A percentile compares a stretch with the other conserved stretches of the same genome.
These are phyloP conservation scores for Fraxinus sp. DNA, from an alignment of 305 asterid genomes.

Conservation along the genomic window DNA sequence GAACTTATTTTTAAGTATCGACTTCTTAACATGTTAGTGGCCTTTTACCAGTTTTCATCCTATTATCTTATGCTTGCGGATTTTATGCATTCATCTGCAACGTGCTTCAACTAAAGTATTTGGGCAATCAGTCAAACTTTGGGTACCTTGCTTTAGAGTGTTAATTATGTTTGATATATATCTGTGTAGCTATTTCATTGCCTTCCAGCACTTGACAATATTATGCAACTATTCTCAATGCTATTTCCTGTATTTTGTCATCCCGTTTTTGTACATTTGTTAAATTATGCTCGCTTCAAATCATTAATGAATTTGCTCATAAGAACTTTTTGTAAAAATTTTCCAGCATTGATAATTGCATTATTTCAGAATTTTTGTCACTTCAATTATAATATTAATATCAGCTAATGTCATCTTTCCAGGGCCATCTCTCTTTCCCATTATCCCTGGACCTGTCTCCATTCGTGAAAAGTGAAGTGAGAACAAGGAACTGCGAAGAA, in stretches of 20 bases:
- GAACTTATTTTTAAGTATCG: no score
- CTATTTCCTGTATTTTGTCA: not conserved
- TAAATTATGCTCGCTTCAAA: not conserved
- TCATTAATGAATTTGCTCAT: not conserved
- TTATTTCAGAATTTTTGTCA: not conserved
- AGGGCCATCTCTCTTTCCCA: slow-evolving; percentile 82
- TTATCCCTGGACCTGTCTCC: slow-evolving; percentile 56
- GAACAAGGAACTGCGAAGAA: slow-evolving; percentile 39
- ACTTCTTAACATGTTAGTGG: not conserved
- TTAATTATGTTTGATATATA: not conserved
- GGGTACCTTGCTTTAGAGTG: slow-evolving; percentile 38
- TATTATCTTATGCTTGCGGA: slow-evolving; percentile 47
- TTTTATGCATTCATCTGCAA: slow-evolving; percentile 84
- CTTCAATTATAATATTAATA: not conserved
- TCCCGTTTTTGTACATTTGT: slow-evolving; percentile 4
- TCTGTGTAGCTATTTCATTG: not conserved
- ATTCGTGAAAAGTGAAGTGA: slow-evolving; percentile 44
- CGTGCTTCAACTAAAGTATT: slow-evolving; percentile 75
- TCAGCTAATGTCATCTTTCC: slow-evolving; percentile 20
- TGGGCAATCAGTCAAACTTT: slow-evolving; percentile 72
- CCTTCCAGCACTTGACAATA: not conserved
- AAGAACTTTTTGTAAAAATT: not conserved
- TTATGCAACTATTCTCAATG: not conserved
- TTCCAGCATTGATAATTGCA: not conserved
- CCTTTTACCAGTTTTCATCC: slow-evolving; percentile 13